Conservation (phyloP, 1,139 yeast genomes). For the Hansenula sp. region DNA sequence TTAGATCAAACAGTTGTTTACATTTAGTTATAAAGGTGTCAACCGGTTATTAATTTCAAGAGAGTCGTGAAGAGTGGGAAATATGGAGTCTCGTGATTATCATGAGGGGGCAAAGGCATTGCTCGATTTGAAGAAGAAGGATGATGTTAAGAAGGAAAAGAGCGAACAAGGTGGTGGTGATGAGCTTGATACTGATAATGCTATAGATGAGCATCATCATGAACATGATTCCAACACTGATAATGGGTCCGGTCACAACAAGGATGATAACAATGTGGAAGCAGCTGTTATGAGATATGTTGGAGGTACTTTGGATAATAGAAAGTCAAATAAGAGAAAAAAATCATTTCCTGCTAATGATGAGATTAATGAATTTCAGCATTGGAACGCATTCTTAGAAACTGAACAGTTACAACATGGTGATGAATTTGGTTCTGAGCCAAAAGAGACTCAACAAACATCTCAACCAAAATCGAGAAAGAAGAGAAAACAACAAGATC, state of each 20-base stretch:
- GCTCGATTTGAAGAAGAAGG: conserved; percentile 23
- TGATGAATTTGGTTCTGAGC: conserved; percentile 10
- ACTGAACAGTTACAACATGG: conserved; percentile 21
- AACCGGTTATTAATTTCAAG: not conserved
- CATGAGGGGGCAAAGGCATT: conserved; percentile 27
- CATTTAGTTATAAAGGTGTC: not conserved
- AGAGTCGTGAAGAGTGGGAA: too few species aligned
- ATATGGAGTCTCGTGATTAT: conserved; percentile 19
- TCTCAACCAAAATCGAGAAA: conserved; percentile 15
- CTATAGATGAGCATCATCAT: not conserved
- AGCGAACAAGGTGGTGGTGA: conserved; percentile 1
- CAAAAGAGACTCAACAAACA: conserved; percentile 1
- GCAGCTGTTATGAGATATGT: conserved; percentile 76
- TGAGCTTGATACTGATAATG: not conserved
- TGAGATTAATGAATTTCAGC: conserved; percentile 22
- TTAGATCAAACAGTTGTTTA: not conserved
- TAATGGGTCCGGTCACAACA: conserved; percentile 8
- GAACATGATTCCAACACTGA: conserved; percentile 1
- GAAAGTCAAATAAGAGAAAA: conserved; percentile 20
- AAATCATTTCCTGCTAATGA: conserved; percentile 20
- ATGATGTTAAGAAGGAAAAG: conserved; percentile 7
- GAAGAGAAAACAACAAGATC: conserved; percentile 12
- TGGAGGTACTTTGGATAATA: conserved; percentile 48
- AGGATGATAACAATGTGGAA: conserved; percentile 39
- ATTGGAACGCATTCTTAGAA: conserved; percentile 30